Evolutionary conservation across 2,329 filamentous ascomycete genomes (phyloP).

Genomic region (Nannizziopsis arthrosporioides): DNA sequence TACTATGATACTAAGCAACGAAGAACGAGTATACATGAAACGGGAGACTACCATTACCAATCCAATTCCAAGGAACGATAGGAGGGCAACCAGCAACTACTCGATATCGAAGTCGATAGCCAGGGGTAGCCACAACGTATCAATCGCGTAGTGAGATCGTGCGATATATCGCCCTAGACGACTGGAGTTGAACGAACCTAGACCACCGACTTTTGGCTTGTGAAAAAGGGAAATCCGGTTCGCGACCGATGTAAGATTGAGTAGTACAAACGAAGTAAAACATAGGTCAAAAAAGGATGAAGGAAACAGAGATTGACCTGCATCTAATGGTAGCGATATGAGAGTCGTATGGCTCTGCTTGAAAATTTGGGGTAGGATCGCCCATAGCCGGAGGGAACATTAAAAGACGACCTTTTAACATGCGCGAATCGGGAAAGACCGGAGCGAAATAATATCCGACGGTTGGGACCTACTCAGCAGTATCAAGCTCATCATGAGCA

Average conservation of each 20-base stretch:
- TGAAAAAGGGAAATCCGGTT: not conserved
- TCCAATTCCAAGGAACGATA: not conserved
- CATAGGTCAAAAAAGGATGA: not conserved
- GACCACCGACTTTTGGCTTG: constrained; percentile 1
- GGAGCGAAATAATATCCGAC: constrained; percentile 1
- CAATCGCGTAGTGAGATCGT: constrained; percentile 2
- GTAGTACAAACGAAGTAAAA: not conserved
- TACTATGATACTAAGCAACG: constrained; percentile 2
- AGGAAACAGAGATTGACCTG: constrained; percentile 4
- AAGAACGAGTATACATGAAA: not conserved
- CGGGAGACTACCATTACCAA: not conserved
- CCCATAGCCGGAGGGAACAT: not conserved
- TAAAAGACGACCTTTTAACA: not conserved
- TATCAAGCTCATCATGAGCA: constrained; percentile 88
- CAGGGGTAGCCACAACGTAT: not conserved
- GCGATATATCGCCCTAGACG: not conserved
- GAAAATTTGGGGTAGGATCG: not conserved
- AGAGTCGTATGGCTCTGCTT: not conserved
- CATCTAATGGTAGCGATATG: not conserved
- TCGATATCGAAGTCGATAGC: not conserved
- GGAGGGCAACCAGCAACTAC: not conserved
- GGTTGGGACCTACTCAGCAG: constrained; percentile 56
- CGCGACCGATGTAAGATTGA: not conserved
- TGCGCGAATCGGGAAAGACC: constrained; percentile 1
- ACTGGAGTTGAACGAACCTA: not conserved